phyloP scores from a whole-genome alignment of 768 basidiomycete genomes.

The Pleurotus platypus region DNA sequence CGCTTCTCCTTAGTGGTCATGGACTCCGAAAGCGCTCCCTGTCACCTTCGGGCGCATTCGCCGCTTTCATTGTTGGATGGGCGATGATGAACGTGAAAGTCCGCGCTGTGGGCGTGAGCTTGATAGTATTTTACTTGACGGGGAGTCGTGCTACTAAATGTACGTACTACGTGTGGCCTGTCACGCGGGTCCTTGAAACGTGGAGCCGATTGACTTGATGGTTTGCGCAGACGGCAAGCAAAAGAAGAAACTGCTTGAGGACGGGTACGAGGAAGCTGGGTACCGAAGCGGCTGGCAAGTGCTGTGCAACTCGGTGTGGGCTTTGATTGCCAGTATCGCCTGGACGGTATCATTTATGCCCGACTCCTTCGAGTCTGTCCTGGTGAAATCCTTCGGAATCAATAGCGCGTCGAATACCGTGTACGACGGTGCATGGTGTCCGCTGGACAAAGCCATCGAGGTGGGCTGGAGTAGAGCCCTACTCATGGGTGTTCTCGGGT shows the following conservation, averaged over 20 bases:
- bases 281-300: constrained; percentile 81
- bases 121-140: constrained; percentile 76
- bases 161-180: constrained; percentile 25
- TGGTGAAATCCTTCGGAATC: constrained; percentile 21
- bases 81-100: constrained; percentile 66
- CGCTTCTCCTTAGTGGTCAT: constrained; percentile 57
- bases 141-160: constrained; percentile 85
- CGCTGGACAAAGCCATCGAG: constrained; percentile 38
- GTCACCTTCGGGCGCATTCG: constrained; percentile 69
- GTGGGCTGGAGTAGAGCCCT: constrained; percentile 58
- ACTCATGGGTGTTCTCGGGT: constrained; percentile 68
- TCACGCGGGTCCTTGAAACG: neutral
- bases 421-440: constrained; percentile 52
- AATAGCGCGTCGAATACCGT: constrained; percentile 13
- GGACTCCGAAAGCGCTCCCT: constrained; percentile 75
- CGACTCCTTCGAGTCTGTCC: constrained; percentile 31
- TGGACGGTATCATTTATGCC: constrained; percentile 65
- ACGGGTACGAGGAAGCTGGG: constrained; percentile 71
- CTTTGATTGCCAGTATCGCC: constrained; percentile 48
- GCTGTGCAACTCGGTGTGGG: constrained; percentile 73
- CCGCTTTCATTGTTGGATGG: constrained; percentile 77
- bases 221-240: constrained; percentile 59
- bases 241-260: constrained; percentile 72
- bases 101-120: constrained; percentile 57
- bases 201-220: neutral